phyloP scores from a whole-genome alignment of 176 grass and related monocot species.

The Tuctoria greenei region DNA sequence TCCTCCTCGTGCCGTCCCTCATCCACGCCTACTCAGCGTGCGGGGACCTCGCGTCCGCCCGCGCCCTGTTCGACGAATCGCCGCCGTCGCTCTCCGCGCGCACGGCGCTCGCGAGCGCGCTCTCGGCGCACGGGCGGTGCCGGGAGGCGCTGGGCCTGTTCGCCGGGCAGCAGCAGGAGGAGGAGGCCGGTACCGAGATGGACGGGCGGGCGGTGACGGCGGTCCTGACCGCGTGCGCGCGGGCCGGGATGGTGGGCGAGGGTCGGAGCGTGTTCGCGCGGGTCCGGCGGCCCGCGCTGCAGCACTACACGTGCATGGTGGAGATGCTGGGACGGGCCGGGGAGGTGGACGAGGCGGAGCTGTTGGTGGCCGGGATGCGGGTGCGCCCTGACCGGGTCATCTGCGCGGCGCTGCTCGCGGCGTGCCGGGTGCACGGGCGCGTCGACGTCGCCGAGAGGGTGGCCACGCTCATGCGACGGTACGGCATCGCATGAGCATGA shows the following conservation, averaged over 20 bases:
- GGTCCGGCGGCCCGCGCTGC: constrained; percentile 39
- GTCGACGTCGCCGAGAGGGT: constrained; percentile 65
- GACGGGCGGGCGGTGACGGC: constrained; percentile 43
- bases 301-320: constrained; percentile 78
- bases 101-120: constrained; percentile 47
- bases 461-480: constrained; percentile 17
- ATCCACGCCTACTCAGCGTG: constrained; percentile 12
- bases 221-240: constrained; percentile 54
- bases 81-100: constrained; percentile 19
- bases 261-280: constrained; percentile 47
- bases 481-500: constrained; percentile 11
- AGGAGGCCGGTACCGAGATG: constrained; percentile 20
- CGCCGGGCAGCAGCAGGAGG: background rate
- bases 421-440: constrained; percentile 41
- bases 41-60: constrained; percentile 25
- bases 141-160: constrained; percentile 35
- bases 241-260: constrained; percentile 40
- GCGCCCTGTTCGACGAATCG: constrained; percentile 37
- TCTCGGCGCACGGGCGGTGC: constrained; percentile 50
- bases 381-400: constrained; percentile 49
- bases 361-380: constrained; percentile 46
- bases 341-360: constrained; percentile 62
- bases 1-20: constrained; percentile 30
- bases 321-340: constrained; percentile 53
- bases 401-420: constrained; percentile 40